These are phyloP conservation scores for Microsporum audouinii DNA, from an alignment of 2,329 filamentous ascomycete genomes.

Conservation along the genomic window DNA sequence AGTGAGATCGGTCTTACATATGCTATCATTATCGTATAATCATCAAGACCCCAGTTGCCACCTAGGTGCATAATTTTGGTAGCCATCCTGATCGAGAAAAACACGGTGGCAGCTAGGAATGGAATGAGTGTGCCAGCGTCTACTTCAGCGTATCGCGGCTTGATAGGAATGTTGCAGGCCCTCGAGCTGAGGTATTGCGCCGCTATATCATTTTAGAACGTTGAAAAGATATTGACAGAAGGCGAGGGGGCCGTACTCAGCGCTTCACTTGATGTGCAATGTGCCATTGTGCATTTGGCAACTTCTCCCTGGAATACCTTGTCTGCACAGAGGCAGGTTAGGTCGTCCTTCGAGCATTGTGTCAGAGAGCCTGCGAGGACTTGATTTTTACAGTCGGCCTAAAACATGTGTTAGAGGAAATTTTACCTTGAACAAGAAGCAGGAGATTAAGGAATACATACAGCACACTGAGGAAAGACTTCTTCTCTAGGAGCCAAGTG, in stretches of 20 bases:
- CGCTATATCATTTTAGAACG: not conserved
- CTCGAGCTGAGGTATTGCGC: not conserved
- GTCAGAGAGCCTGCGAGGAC: not conserved
- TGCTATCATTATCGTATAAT: not conserved
- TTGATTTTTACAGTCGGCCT: not conserved
- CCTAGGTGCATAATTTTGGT: not conserved
- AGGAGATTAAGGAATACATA: not conserved
- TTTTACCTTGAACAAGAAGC: not conserved
- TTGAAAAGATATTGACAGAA: not conserved
- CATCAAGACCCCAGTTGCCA: not conserved
- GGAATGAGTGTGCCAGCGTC: not conserved
- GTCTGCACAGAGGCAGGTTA: not conserved
- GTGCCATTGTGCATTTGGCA: not conserved
- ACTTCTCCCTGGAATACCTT: not conserved
- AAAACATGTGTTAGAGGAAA: not conserved
- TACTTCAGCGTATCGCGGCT: not conserved
- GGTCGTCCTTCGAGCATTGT: not conserved
- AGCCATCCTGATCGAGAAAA: not conserved
- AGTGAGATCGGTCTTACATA: not conserved
- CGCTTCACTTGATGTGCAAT: not conserved
- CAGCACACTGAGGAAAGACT: not conserved
- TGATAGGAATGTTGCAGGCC: not conserved
- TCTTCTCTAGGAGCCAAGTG: not conserved
- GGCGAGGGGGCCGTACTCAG: not conserved
- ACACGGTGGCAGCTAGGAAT: not conserved